Evolutionary conservation across 257 asterid genomes (phyloP), one percentile per base, ranked within the genome.

Genomic region (Leonotis leonurus): DNA sequence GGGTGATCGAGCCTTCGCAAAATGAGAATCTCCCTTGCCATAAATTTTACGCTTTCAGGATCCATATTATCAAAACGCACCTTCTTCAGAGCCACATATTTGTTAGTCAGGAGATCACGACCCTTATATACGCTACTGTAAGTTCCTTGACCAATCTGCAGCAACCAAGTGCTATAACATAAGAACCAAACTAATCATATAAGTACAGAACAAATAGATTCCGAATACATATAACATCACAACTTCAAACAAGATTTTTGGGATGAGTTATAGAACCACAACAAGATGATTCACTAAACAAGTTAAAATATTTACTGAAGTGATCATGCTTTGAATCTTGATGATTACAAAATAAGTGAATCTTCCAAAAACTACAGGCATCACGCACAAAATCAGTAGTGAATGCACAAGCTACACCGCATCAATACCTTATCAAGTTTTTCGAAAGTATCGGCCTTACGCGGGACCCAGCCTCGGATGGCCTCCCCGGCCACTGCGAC

Each of bases 111-210:
- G 46, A 88, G 87, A 69, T 91, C 97, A 33, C 87, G 87, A 40
- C 95, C 97, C 69, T 85, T 87, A 75, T 77, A 90, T 46, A 90
- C 97, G 29, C 89, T 84, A 64, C 98, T 91, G 67, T 91, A 91
- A 63, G 98, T 91, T 67, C 98, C 98, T 83, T 88, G 95, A 22
- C 98, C 98, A 67, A 91, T 91, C 98, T 91, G 93, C 82, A 83
- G 68, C 29, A 72, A 83, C 13, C 29, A 56, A 79, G 73, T 53
- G 57, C 73, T 70, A 78, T 83, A 75, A 80, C 73, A 69, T 44
- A 73, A 78, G 70, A 73, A 69, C 65, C 65, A 64, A 74, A 68
- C 33, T 65, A 39, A 65, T 71, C 74, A 81, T 24, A 5, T 32
- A 60, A 60, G 35, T 12, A 60, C 10, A 60, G 22, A 56, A 48